These are phyloP conservation scores for Butyriboletus loyo DNA, from an alignment of 768 basidiomycete species.

Conservation along the genomic window DNA sequence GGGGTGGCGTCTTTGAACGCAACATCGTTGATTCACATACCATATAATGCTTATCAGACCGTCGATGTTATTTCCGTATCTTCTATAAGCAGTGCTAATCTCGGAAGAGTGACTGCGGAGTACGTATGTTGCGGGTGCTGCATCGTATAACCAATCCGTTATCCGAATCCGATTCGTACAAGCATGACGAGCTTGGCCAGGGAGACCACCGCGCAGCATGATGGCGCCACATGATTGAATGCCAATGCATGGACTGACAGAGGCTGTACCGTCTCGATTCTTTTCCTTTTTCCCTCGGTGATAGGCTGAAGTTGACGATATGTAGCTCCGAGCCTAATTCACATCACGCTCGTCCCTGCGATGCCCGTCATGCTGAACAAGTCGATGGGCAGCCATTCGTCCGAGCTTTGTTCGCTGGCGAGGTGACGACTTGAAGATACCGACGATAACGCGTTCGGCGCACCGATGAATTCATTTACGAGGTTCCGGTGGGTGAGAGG, in stretches of 20 bases:
- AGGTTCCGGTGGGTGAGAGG: too few species aligned
- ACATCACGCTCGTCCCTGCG: neutral
- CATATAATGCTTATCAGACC: neutral
- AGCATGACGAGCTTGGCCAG: neutral
- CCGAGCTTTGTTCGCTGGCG: neutral
- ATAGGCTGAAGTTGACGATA: neutral
- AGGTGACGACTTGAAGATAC: too few species aligned
- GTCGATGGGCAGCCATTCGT: neutral
- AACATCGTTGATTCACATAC: too few species aligned
- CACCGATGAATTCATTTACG: neutral
- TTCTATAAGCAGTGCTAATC: neutral
- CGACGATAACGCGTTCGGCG: too few species aligned
- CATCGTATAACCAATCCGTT: neutral
- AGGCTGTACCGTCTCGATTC: neutral
- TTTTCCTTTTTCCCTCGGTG: neutral
- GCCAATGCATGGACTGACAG: neutral
- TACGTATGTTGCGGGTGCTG: neutral
- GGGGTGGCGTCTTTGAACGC: neutral
- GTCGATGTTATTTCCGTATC: neutral
- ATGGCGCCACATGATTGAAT: neutral
- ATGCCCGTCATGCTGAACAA: neutral
- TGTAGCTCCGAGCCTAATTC: neutral
- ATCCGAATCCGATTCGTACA: neutral
- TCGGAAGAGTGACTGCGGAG: neutral
- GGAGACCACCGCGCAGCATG: neutral